These are phyloP conservation scores for Heliamphora exappendiculata DNA, from an alignment of 148 eudicot species.

Conservation along the genomic window DNA sequence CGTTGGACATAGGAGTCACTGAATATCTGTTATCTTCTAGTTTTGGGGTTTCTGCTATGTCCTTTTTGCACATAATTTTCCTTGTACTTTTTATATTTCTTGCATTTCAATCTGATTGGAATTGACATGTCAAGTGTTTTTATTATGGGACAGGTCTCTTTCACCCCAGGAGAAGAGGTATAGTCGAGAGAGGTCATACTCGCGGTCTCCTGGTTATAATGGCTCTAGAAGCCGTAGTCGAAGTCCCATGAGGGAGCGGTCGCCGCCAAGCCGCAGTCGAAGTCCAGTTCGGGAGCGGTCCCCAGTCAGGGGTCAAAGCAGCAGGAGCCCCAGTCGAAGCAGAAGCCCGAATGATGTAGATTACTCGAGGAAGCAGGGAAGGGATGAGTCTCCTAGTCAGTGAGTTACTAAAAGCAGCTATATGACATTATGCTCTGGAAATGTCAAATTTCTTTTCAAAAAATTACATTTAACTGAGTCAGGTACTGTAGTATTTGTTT, in stretches of 20 bases:
- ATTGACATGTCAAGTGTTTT: background rate
- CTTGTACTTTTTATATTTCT: background rate
- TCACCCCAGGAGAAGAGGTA: constrained; percentile 67
- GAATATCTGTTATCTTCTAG: background rate
- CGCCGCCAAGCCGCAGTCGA: constrained; percentile 36
- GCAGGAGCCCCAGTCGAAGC: constrained; percentile 30
- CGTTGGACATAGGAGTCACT: background rate
- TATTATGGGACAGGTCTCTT: constrained; percentile 45
- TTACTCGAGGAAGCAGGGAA: constrained; percentile 23
- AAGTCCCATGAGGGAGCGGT: constrained; percentile 25
- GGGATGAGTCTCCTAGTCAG: constrained; percentile 49
- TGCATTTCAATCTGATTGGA: background rate
- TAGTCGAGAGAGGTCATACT: constrained; percentile 60
- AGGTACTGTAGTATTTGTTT: background rate
- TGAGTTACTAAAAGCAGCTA: constrained; percentile 7
- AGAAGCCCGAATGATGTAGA: constrained; percentile 46
- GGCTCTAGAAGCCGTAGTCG: constrained; percentile 36
- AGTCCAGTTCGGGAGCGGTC: constrained; percentile 36
- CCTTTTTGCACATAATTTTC: background rate
- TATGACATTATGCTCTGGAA: too few relatives aligned
- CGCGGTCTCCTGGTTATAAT: constrained; percentile 39
- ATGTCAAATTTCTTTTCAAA: too few relatives aligned
- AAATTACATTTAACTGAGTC: background rate
- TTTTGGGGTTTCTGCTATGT: background rate
- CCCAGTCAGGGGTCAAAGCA: constrained; percentile 30